Base-by-base conservation (phyloP, 495 filamentous ascomycete species). In the Talaromyces trachyspermus region DNA sequence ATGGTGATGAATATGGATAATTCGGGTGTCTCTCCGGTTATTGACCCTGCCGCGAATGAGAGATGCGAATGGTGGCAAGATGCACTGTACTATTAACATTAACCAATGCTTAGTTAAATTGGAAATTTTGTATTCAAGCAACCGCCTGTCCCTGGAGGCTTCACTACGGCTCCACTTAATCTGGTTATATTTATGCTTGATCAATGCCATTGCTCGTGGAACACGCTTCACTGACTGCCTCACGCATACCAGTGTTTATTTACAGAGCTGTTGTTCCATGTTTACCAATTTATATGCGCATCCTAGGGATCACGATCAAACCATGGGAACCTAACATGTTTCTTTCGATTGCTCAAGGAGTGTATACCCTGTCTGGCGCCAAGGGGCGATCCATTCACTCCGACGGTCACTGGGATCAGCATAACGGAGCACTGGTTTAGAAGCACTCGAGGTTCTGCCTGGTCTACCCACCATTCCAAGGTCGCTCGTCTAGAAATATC, bases 21-120 rank as follows among this genome's bases (percentile, higher is more conserved):
- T 19, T 50, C 57, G 5, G 60, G 60, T 12, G 72, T 80, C 29
- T 58, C 51, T 3, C 47, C 61, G 23, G 62, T 61, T 29, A 60
- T 49, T 51, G 76, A 80, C 56, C 54, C 60, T 8, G 65, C 66
- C 14, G 65, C 64, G 5, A 77, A 72, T 45, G 46, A 42, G 24
- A 53, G 77, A n/a, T 73, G 69, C 57, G 35, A 43, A n/a, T 70
- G 54, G 49, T 71, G 68, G 68, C 39, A 43, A 23, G 10, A 23
- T 11, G 39, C 19, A 23, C 14, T 43, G 10, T 43, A 43, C 35
- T 29, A 29, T 29, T 29, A 29, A 29, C 5, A 29, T 29, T 29
- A 29, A 29, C 5, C 26, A 29, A 29, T 29, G 11, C 26, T 29
- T 29, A 29, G 26, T 29, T 29, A 29, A 11, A 29, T 29, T 29